Evolutionary conservation across 2,329 filamentous ascomycete genomes (phyloP).

Genomic region (Alternaria longipes): DNA sequence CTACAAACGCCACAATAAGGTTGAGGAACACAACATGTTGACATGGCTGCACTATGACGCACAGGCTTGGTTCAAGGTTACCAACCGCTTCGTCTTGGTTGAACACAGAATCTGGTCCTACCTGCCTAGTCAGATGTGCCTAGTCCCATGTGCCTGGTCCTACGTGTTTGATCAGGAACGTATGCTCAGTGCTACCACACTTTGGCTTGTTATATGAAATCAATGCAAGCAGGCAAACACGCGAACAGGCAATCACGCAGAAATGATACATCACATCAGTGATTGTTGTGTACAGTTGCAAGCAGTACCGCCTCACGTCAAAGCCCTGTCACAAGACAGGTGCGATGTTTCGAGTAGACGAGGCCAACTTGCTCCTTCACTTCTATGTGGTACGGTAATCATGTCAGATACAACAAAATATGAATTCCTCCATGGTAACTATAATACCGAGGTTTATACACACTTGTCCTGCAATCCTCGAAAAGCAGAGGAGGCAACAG

Average conservation of each 20-base stretch:
- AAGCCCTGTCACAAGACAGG: neutral
- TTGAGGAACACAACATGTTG: neutral
- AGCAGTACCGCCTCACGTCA: neutral
- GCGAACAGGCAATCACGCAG: neutral
- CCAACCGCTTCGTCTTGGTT: neutral
- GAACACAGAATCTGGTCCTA: slow-evolving; percentile 2
- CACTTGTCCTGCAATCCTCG: neutral
- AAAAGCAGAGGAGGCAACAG: too few relatives aligned
- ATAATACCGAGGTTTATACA: neutral
- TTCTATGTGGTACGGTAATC: neutral
- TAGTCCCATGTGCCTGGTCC: neutral
- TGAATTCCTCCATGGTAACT: neutral
- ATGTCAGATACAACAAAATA: neutral
- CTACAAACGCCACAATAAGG: neutral
- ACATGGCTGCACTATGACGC: neutral
- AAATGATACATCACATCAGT: neutral
- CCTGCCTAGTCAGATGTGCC: neutral
- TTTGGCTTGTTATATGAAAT: neutral
- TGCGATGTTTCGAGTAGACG: neutral
- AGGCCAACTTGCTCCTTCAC: neutral
- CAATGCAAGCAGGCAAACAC: neutral
- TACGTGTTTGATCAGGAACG: neutral
- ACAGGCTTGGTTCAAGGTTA: neutral
- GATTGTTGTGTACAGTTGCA: neutral
- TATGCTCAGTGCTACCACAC: neutral